Conservation (phyloP, 345 rosid species). For the Nasturtium officinale region DNA sequence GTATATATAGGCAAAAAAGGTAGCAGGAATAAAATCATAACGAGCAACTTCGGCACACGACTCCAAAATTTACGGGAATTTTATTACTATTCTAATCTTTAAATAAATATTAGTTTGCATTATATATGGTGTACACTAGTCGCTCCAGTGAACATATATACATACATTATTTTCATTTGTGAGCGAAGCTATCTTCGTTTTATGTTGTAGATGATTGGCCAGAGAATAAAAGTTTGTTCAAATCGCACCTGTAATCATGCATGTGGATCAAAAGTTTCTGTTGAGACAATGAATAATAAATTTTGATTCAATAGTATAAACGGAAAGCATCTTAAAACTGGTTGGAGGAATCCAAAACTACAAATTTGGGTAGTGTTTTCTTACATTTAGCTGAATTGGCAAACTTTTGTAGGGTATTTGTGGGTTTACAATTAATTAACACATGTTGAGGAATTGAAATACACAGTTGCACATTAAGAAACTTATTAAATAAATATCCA, state of each 20-base stretch:
- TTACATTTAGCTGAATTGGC: neutral
- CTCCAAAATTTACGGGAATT: slow-evolving; percentile 4
- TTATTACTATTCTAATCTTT: neutral
- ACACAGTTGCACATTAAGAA: neutral
- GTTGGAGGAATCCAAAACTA: neutral
- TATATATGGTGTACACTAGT: neutral
- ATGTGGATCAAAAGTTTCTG: neutral
- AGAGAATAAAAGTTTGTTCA: slow-evolving; percentile 14
- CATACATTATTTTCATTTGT: slow-evolving; percentile 4
- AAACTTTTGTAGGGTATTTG: neutral
- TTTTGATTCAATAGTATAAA: neutral
- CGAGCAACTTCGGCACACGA: slow-evolving; percentile 35
- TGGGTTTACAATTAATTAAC: neutral
- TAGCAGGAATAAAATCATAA: neutral
- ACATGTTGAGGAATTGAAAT: neutral
- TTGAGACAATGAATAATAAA: neutral
- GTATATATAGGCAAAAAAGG: slow-evolving; percentile 34
- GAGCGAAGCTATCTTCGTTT: slow-evolving; percentile 22
- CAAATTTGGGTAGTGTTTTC: neutral
- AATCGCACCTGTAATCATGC: neutral
- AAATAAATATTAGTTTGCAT: slow-evolving; percentile 7
- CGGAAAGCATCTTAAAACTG: neutral
- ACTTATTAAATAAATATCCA: neutral
- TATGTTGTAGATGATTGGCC: neutral
- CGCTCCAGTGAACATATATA: slow-evolving; percentile 22